Evolutionary conservation across 768 basidiomycete genomes (phyloP).

Genomic region (Boletus eberwhitei): DNA sequence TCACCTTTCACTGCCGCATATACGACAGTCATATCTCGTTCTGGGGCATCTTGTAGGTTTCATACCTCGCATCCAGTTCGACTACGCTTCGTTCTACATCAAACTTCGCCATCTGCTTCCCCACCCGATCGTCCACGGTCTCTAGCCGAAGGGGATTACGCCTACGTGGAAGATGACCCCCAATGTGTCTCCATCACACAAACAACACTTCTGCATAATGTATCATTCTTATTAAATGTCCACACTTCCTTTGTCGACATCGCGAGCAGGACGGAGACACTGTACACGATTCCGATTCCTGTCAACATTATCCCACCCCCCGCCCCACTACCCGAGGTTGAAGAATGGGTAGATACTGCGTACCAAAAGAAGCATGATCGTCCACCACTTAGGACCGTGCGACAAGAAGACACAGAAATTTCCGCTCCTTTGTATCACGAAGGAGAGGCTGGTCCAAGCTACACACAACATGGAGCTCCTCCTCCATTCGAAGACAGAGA

Average conservation of each 20-base stretch:
- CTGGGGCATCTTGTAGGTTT: constrained; percentile 90
- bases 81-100: constrained; percentile 79
- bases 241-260: constrained; percentile 77
- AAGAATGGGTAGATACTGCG: constrained; percentile 65
- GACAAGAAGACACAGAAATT: constrained; percentile 63
- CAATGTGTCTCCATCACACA: constrained; percentile 79
- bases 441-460: constrained; percentile 75
- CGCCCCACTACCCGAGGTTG: constrained; percentile 77
- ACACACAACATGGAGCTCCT: constrained; percentile 58
- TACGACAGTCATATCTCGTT: constrained; percentile 65
- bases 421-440: constrained; percentile 64
- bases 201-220: constrained; percentile 75
- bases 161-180: constrained; percentile 51
- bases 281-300: constrained; percentile 64
- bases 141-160: constrained; percentile 42
- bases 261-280: constrained; percentile 61
- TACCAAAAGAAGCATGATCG: constrained; percentile 88
- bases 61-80: constrained; percentile 72
- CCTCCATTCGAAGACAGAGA: constrained; percentile 86
- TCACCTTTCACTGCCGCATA: constrained; percentile 41
- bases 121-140: constrained; percentile 44
- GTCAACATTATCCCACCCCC: constrained; percentile 68
- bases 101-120: constrained; percentile 47
- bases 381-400: constrained; percentile 67
- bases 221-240: constrained; percentile 73